These are phyloP conservation scores for Cymbidium sinense DNA, from an alignment of 106 monocot genomes.

Conservation along the genomic window DNA sequence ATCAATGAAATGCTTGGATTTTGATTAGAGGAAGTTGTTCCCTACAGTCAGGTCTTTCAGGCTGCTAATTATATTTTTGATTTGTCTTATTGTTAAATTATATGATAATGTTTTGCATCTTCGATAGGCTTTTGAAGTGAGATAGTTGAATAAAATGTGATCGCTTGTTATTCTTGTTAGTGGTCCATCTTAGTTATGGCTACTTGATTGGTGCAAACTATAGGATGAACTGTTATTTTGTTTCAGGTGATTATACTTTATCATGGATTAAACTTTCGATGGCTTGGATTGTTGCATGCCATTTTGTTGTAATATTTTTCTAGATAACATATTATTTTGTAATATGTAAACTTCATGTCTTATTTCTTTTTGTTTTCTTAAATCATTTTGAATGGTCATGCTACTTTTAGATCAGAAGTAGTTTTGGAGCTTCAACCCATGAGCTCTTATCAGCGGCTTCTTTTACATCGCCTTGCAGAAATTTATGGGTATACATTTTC, in stretches of 20 bases:
- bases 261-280: neutral
- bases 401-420: constrained; percentile 33
- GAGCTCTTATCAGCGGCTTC: constrained; percentile 69
- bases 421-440: constrained; percentile 77
- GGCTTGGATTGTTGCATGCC: neutral
- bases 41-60: too few relatives aligned
- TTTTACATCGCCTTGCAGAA: constrained; percentile 91
- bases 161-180: neutral
- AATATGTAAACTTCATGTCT: neutral
- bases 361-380: neutral
- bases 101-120: neutral
- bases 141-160: neutral
- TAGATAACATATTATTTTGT: neutral
- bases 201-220: constrained; percentile 4
- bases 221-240: neutral
- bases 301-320: neutral
- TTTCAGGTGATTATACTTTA: neutral
- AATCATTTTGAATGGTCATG: neutral
- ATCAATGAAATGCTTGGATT: too few relatives aligned
- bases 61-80: too few relatives aligned
- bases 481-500: constrained; percentile 62
- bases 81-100: neutral
- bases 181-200: too few relatives aligned
- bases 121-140: neutral
- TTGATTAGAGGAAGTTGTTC: too few relatives aligned